Evolutionary conservation across 2,329 filamentous ascomycete species (phyloP), one percentile per base, ranked within the genome.

Genomic region (Venturia pyrina): DNA sequence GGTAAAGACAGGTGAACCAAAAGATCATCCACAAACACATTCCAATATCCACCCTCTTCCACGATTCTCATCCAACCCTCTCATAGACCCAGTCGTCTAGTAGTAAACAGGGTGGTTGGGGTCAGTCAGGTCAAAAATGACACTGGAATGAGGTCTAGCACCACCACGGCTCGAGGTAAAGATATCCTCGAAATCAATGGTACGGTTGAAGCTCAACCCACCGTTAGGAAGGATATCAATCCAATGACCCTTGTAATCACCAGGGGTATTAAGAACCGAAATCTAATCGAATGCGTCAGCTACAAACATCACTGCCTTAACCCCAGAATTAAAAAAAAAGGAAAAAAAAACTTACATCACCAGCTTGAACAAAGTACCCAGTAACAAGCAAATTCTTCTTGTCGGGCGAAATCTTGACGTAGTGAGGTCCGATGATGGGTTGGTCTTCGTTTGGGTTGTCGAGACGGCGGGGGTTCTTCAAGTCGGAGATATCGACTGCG

Each of bases 321-420:
- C n/a, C n/a, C n/a, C n/a, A n/a, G n/a, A n/a, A n/a, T n/a, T n/a
- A n/a, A n/a, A n/a, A n/a, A 46, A 24, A 10, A 48, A 6, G 34
- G 41, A 8, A 15, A n/a, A 15, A 63, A 40, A 24, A 13, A 63
- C 40, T 63, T 13, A 63, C 61, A 63, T 84, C 81, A 34, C 85
- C 84, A 11, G 80, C 83, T 75, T 87, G 84, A 2, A 88, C 83
- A 70, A 87, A 87, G 76, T 87, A 87, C 64, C 86, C 85, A n/a
- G 83, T 86, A 17, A 87, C 84, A 1, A 87, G 78, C 19, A 87
- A 73, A 72, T 87, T 83, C 78, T 85, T 85, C 78, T 87, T 84
- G 69, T 87, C 85, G 0, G 85, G 85, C 5, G 83, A 82, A 67
- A 87, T 78, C 77, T 87, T 87, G 76, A 87, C 76, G 70, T 87